Evolutionary conservation across 2,329 filamentous ascomycete genomes (phyloP), one percentile per base, ranked within the genome.

Genomic region (Botrytis paeoniae): DNA sequence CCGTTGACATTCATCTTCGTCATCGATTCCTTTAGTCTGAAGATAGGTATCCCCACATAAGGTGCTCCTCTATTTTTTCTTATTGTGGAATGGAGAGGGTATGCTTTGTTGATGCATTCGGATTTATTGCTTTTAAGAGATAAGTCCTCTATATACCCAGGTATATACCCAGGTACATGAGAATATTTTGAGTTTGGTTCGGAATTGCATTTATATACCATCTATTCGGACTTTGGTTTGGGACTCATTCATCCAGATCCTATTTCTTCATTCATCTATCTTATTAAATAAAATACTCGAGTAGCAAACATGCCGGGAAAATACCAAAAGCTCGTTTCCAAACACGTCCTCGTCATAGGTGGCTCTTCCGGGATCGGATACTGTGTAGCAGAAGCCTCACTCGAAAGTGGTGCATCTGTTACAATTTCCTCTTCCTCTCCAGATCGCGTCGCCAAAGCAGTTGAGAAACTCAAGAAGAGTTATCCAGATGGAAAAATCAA

Each of bases 351-450:
- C 12, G 73, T 80, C 54, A 75, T 80, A 54, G 78, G 79, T 22
- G 78, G 78, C 48, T 77, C 75, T 8, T 77, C 77, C 4, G 79
- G 79, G 70, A 75, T 79, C 39, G 79, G 79, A 6, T 80, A 73
- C 65, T 69, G 64, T 29, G 78, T 80, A 3, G 77, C 78, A 59
- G 78, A 79, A 77, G 78, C 75, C n/a, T 74, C 74, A 7, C 69
- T 80, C 51, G 75, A 77, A 69, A 76, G 74, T 25, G 74, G 73
- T 6, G 77, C 77, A 45, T 59, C 32, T 12, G 75, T 80, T 20
- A 78, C 74, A 10, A 76, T 80, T 37, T 78, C 78, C 35, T 79
- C 77, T 0, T 77, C 75, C 8, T 75, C 72, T 2, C 14, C 35
- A 2, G 22, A 59, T 35, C 73, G 73, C 35, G 60, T 78, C 43